Evolutionary conservation across 1,139 yeast genomes (phyloP), one percentile per base, ranked within the genome.

Genomic region (Taphrina confusa): DNA sequence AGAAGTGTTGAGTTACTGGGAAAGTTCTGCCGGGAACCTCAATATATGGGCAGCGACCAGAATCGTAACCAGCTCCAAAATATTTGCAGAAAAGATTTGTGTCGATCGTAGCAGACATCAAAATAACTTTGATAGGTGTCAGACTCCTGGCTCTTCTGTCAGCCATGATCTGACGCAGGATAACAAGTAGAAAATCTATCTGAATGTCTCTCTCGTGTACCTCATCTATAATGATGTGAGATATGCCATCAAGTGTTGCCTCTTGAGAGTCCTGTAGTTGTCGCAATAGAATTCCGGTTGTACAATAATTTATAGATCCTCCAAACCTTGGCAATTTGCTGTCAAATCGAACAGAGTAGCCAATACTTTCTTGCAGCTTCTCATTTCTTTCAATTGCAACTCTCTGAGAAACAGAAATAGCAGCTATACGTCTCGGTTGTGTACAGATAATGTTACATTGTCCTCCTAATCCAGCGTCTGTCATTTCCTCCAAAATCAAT

Each of bases 31-130:
- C 95, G 68, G 84, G 87, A 57, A 87, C 85, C 67, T 85, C 91
- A 52, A 83, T 77, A 64, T 83, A 84, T 25, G 80, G 75, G 49
- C 82, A 72, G 0, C 73, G 71, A 0, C 65, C 65, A 30, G 18
- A 20, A 16, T 34, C 54, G 34, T 64, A 84, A 3, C 74, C 66
- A 1, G 52, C 52, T 9, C 60, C 60, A 71, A 87, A 87, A 68
- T 82, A 86, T 6, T 75, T 74, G 60, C 77, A 75, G 71, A 85
- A 87, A 4, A 80, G 74, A 12, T 76, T 76, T 3, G 81, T 77
- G 67, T 85, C 84, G 57, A 87, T 85, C 1, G 95, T 87, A 1
- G 95, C 95, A 67, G 91, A 84, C 95, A 87, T 87, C 57, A 87
- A 74, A 4, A 87, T 78, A 39, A 87, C 75, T 67, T 80, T 83